A percentile compares a stretch with the other conserved stretches of the same genome.
These are phyloP conservation scores for Sclerotinia sclerotiorum DNA, from an alignment of 2,329 filamentous ascomycete genomes.

Conservation along the genomic window DNA sequence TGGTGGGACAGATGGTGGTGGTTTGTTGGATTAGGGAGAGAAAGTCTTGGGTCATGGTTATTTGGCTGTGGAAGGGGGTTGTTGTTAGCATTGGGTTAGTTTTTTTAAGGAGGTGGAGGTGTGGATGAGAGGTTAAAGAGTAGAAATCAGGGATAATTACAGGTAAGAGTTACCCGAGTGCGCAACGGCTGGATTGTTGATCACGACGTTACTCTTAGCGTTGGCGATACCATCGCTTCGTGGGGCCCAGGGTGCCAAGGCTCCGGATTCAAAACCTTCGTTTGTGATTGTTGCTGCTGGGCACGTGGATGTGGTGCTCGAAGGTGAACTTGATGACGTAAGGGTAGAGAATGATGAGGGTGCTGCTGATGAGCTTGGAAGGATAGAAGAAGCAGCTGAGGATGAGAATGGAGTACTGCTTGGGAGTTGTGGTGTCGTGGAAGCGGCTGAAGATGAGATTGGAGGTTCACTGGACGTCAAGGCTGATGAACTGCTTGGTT, in stretches of 20 bases:
- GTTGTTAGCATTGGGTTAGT: background rate
- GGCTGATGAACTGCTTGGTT: background rate
- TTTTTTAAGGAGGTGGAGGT: too few relatives aligned
- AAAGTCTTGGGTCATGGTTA: constrained; percentile 12
- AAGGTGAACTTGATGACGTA: constrained; percentile 7
- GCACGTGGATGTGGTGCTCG: constrained; percentile 12
- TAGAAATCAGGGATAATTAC: background rate
- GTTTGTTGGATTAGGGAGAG: constrained; percentile 17
- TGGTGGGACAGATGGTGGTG: constrained; percentile 14
- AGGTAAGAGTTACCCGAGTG: constrained; percentile 11
- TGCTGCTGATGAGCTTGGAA: background rate
- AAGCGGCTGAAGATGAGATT: background rate
- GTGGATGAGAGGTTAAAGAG: background rate
- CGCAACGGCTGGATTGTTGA: constrained; percentile 10
- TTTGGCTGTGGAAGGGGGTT: background rate
- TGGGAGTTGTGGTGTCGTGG: background rate
- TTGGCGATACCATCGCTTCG: constrained; percentile 4
- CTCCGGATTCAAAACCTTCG: constrained; percentile 18
- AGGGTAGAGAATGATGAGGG: constrained; percentile 9
- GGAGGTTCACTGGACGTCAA: background rate
- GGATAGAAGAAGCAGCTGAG: background rate
- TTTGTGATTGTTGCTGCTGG: constrained; percentile 18
- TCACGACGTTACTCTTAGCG: constrained; percentile 14
- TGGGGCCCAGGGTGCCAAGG: constrained; percentile 15
- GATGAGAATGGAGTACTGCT: constrained; percentile 7